Evolutionary conservation across 805 yeast species (phyloP), one percentile per base, ranked within the genome.

Genomic region (Kockiozyma suomiensis): DNA sequence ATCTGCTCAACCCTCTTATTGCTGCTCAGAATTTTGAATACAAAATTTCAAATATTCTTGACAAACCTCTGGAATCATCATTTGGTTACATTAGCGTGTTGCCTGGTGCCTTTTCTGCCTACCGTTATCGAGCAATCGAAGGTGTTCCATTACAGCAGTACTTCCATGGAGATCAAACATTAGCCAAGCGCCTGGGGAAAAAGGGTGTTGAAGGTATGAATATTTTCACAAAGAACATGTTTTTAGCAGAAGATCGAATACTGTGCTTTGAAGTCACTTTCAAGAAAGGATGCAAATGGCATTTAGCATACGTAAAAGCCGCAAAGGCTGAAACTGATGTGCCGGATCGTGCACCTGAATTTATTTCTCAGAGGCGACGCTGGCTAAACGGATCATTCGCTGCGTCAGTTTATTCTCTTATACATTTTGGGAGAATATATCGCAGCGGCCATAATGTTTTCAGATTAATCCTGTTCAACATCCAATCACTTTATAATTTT

Each of bases 1-100:
- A 80, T 48, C 76, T 93, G 46, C 65, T 85, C 15, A 93, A 93
- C 71, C 98, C 99, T 7, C 75, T 93, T 57, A 93, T 93, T 8
- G 97, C 98, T 2, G 96, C 97, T 0, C 98, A 94, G 73, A 53
- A 54, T 32, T 56, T 59, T 33, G 68, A 64, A 42, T 65, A 65
- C 48, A 84, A 84, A 68, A 84, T 85, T 68, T 84, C 88, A 55
- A 84, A 84, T 69, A 84, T 84, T 63, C 78, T 84, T 58, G 88
- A 84, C 70, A 84, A 84, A 69, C 88, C 88, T 1, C 78, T 85
- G 13, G 88, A 84, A 69, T 81, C 86, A 1, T 79, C 79, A 15
- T 84, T 84, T 70, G 88, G 88, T 10, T 84, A 82, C 66, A 84
- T 84, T 62, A 78, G 85, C 0, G 88, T 84, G 40, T 77, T 84